Evolutionary conservation across 2,329 filamentous ascomycete species (phyloP).

Genomic region (Neonectria neomacrospora): DNA sequence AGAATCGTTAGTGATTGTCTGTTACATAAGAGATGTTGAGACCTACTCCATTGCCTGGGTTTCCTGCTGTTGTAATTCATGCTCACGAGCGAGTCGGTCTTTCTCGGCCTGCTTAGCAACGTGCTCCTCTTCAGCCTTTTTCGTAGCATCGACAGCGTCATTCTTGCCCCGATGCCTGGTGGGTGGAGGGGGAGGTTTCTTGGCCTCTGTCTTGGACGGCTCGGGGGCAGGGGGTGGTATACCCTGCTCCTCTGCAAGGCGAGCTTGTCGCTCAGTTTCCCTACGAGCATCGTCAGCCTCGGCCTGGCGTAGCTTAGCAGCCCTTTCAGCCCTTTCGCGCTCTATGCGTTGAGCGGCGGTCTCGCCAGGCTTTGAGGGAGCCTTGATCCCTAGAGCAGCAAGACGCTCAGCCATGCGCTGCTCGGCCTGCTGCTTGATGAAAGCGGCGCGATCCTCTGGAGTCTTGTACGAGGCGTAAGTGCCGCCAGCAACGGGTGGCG

Average conservation of each 20-base stretch:
- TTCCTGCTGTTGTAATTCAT: slow-evolving; percentile 78
- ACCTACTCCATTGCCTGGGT: slow-evolving; percentile 86
- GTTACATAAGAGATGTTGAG: background rate
- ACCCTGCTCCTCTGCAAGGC: slow-evolving; percentile 81
- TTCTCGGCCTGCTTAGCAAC: slow-evolving; percentile 71
- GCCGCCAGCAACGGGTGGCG: slow-evolving; percentile 61
- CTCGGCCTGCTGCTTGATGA: slow-evolving; percentile 97
- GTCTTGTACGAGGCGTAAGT: slow-evolving; percentile 89
- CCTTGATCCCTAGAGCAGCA: slow-evolving; percentile 90
- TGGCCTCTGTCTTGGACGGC: slow-evolving; percentile 58
- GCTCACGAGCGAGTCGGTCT: slow-evolving; percentile 74
- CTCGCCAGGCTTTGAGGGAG: slow-evolving; percentile 82
- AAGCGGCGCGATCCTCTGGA: slow-evolving; percentile 91
- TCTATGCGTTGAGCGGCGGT: slow-evolving; percentile 85
- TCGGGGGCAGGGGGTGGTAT: slow-evolving; percentile 67
- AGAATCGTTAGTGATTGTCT: slow-evolving; percentile 1
- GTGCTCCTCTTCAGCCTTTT: slow-evolving; percentile 67
- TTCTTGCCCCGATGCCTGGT: slow-evolving; percentile 74
- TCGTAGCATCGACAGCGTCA: slow-evolving; percentile 66
- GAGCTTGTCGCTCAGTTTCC: slow-evolving; percentile 86
- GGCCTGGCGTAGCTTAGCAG: slow-evolving; percentile 86
- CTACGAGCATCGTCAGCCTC: slow-evolving; percentile 94
- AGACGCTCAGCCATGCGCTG: slow-evolving; percentile 96
- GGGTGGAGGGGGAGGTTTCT: slow-evolving; percentile 82
- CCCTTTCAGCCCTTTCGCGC: slow-evolving; percentile 86